Evolutionary conservation across 257 asterid genomes (phyloP).

Genomic region (Primulina huaijiensis): DNA sequence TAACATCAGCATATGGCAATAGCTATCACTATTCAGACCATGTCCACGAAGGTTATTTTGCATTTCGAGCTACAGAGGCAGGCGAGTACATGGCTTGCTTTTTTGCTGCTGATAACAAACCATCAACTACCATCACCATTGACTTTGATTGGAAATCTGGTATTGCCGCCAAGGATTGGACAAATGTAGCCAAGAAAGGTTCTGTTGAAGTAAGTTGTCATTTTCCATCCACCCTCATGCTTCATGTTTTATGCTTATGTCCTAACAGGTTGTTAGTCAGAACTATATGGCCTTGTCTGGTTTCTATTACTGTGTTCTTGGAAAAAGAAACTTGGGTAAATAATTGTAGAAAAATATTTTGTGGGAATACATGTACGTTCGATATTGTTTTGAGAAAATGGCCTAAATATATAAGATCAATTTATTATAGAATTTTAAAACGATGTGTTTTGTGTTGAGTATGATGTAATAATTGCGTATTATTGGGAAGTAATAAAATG

Average conservation of each 20-base stretch:
- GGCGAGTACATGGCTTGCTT: slow-evolving; percentile 95
- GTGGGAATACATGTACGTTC: background rate
- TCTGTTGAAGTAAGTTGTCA: slow-evolving; percentile 69
- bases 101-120: slow-evolving; percentile 64
- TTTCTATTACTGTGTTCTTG: too few relatives aligned
- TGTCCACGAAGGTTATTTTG: slow-evolving; percentile 78
- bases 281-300: background rate
- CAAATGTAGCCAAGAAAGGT: slow-evolving; percentile 84
- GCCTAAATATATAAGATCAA: background rate
- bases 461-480: background rate
- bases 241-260: slow-evolving; percentile 2
- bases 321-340: too few relatives aligned
- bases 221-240: background rate
- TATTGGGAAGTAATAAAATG: background rate
- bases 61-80: slow-evolving; percentile 74
- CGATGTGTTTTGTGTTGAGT: background rate
- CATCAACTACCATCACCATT: slow-evolving; percentile 52
- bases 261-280: background rate
- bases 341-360: too few relatives aligned
- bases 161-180: slow-evolving; percentile 91
- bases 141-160: slow-evolving; percentile 97
- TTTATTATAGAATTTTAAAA: too few relatives aligned
- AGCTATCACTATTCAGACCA: slow-evolving; percentile 76
- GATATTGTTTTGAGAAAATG: background rate
- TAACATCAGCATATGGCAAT: slow-evolving; percentile 77